Base-by-base conservation (phyloP, 163 green algal genomes). In the Trebouxia gelatinosa region DNA sequence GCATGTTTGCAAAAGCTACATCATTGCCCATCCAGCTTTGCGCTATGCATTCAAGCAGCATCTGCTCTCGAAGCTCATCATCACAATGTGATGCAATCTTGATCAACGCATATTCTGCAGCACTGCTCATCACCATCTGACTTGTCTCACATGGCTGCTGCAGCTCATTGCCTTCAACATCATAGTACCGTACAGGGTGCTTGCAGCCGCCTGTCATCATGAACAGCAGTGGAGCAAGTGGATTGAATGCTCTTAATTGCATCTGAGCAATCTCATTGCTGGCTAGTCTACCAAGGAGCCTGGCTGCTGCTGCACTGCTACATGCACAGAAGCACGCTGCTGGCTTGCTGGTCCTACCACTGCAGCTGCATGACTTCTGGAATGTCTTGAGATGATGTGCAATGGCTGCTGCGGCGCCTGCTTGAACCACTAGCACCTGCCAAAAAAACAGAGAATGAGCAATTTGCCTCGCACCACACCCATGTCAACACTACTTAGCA, bases 1-100 rank as follows among this genome's bases (percentile, higher is more conserved):
- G 64, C 64, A 72, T 72, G 5, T 28, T n/a, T 3, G 32, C 35
- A 37, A 72, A 23, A 37, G 64, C 21, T 54, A 72, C 23, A 23
- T 72, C 35, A 13, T 72, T 35, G n/a, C 64, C 64, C 64, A 72
- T 72, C 64, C 64, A 72, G 6, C 23, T 23, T 26, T 72, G 35
- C 2, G 21, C 35, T 29, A 72, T 50, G 35, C 64, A 72, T 19
- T 26, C 64, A 35, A n/a, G 34, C 64, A 72, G 19, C 64, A 72
- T 72, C 2, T 72, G 35, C 37, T 72, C 64, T 34, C 35, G 35
- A 19, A 72, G 35, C 37, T 72, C 64, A 28, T 72, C 64, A 35
- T 72, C 64, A 54, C 37, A 72, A 26, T 72, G 64, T 21, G 35
- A 72, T 35, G 64, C 64, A 72, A 72, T 72, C 19, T 72, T 72